These are phyloP conservation scores for Trichocomaceae sp. DNA, from an alignment of 2,329 filamentous ascomycete species.

Conservation along the genomic window DNA sequence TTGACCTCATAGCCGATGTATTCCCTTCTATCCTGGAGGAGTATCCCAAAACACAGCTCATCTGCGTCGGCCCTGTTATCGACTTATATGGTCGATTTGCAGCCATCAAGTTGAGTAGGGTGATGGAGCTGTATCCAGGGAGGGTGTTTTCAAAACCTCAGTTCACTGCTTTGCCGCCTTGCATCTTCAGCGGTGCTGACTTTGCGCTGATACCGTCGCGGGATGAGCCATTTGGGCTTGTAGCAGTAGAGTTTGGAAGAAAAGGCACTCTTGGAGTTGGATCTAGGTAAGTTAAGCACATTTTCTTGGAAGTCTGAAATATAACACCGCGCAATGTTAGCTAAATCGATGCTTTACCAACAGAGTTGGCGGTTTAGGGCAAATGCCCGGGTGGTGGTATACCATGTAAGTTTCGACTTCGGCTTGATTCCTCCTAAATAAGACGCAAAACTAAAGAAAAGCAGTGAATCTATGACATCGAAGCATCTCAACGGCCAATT, in stretches of 20 bases:
- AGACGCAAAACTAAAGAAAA: neutral
- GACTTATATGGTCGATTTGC: conserved; percentile 59
- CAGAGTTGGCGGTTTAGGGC: conserved; percentile 52
- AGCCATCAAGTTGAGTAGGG: conserved; percentile 52
- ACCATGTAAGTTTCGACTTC: conserved; percentile 38
- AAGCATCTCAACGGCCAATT: conserved; percentile 56
- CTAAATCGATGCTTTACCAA: conserved; percentile 26
- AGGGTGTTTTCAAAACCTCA: conserved; percentile 57
- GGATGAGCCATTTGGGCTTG: conserved; percentile 58
- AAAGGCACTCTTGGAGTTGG: conserved; percentile 58
- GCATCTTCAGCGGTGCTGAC: conserved; percentile 58
- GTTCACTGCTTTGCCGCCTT: conserved; percentile 55
- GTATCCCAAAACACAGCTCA: conserved; percentile 50
- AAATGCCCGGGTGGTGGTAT: conserved; percentile 62
- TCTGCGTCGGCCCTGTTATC: conserved; percentile 55
- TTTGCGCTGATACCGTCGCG: conserved; percentile 59
- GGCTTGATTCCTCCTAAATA: neutral
- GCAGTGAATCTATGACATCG: conserved; percentile 50
- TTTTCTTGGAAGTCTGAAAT: neutral
- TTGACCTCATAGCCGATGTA: conserved; percentile 58
- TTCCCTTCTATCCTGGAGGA: conserved; percentile 55
- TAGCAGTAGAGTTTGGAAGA: conserved; percentile 59
- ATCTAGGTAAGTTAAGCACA: conserved; percentile 11
- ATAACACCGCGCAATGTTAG: neutral
- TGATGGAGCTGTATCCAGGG: conserved; percentile 55